These are phyloP conservation scores for Marasmius fiardii DNA, from an alignment of 1,284 basidiomycete species.

Conservation along the genomic window DNA sequence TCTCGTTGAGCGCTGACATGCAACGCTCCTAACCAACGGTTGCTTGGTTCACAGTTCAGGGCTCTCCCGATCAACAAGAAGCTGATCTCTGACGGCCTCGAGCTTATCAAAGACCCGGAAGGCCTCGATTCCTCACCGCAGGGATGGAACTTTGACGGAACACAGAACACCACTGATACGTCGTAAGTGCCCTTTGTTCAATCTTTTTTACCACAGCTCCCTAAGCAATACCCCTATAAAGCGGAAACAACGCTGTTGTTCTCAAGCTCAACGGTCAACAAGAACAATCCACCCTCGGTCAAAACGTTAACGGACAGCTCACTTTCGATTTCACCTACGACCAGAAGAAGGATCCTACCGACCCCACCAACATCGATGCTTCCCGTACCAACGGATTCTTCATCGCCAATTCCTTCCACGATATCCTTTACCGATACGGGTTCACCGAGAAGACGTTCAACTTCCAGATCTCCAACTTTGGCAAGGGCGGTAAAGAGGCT, in stretches of 20 bases:
- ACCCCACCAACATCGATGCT: conserved; percentile 37
- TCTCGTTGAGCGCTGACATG: neutral
- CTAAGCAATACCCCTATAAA: neutral
- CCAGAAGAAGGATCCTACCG: conserved; percentile 23
- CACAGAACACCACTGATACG: conserved; percentile 18
- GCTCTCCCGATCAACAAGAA: conserved; percentile 34
- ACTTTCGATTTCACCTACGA: conserved; percentile 35
- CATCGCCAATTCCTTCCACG: conserved; percentile 46
- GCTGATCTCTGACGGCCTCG: conserved; percentile 27
- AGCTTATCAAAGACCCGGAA: conserved; percentile 31
- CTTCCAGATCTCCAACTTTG: conserved; percentile 12
- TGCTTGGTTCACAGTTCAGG: conserved; percentile 24
- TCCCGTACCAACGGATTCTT: conserved; percentile 52
- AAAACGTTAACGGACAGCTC: neutral
- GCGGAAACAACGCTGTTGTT: conserved; percentile 31
- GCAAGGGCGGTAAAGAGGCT: conserved; percentile 23
- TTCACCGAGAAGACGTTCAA: conserved; percentile 20
- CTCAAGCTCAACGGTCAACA: conserved; percentile 27
- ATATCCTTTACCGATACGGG: conserved; percentile 37
- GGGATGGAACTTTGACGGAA: conserved; percentile 17
- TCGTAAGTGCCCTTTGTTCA: conserved; percentile 8
- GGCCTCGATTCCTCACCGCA: conserved; percentile 22
- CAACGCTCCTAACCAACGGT: neutral
- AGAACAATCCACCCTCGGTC: conserved; percentile 18
- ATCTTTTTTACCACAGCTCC: neutral